Base-by-base conservation (phyloP, 352 stramenopile species). In the Phytopythium delawarense region DNA sequence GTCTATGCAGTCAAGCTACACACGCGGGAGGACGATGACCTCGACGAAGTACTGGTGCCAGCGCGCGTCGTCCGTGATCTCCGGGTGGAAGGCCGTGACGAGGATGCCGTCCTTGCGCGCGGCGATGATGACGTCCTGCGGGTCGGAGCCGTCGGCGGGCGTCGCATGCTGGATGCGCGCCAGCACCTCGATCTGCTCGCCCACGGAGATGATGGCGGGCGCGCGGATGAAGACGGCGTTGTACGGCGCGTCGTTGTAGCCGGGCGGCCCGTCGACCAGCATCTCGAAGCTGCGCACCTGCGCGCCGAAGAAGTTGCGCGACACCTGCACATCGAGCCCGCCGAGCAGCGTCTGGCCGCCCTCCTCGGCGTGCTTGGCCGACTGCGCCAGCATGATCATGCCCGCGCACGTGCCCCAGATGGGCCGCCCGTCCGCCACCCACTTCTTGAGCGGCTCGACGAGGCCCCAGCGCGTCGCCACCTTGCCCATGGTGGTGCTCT, bases 361-460 rank as follows among this genome's bases (percentile, higher is more conserved):
- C 65, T 92, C 74, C 65, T 98, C 87, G 18, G 74, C 74, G 67
- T 92, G 83, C 69, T 91, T 91, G 60, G 83, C 79, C 21, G 77
- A 84, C 54, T 85, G 65, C 58, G 96, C 82, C 37, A 99, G 81
- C 69, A 99, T 85, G 78, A 99, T 98, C 93, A 99, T 98, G 59
- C 96, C 96, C 3, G 96, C 96, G 71, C 96, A 99, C 7, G 96
- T 99, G 58, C 96, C 96, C 95, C 96, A 99, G 37, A 97, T 97
- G 18, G 96, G 96, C 9, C 77, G 70, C 30, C 78, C 61, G 49
- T 76, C 66, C 11, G 69, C 70, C 16, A 94, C 85, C 82, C 86
- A 96, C 66, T 93, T 70, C 60, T 88, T 86, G 20, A 96, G 68
- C 13, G 84, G 84, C 46, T 92, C 87, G 11, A 89, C 70, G 32